Conservation (phyloP, 2,329 filamentous ascomycete species). For the Verruconis gallopava region DNA sequence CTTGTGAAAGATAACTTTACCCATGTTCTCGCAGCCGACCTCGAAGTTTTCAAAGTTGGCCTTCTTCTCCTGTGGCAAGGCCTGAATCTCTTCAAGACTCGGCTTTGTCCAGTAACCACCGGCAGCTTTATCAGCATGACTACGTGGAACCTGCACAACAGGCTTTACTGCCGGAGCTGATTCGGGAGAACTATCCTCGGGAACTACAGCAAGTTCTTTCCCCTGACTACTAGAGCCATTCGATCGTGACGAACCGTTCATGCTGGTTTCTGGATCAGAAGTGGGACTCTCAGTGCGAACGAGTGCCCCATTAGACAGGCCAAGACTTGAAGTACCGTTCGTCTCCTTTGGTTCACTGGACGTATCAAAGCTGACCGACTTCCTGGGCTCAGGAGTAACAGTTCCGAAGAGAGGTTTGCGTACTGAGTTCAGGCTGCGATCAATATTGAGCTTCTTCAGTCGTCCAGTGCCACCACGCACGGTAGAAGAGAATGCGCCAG, state of each 20-base stretch:
- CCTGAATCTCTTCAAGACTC: conserved; percentile 57
- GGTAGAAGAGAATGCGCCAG: conserved; percentile 63
- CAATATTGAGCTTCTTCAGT: conserved; percentile 86
- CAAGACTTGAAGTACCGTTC: conserved; percentile 16
- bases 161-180: conserved; percentile 18
- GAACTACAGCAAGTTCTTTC: conserved; percentile 66
- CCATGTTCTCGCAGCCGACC: conserved; percentile 72
- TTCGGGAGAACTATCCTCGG: conserved; percentile 48
- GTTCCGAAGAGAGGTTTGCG: conserved; percentile 46
- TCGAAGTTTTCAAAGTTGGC: conserved; percentile 61
- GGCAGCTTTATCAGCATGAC: conserved; percentile 38
- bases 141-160: background rate
- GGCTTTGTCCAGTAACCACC: conserved; percentile 85
- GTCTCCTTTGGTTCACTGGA: conserved; percentile 18
- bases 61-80: conserved; percentile 69
- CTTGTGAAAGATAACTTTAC: conserved; percentile 67
- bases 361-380: conserved; percentile 86
- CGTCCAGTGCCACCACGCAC: conserved; percentile 49
- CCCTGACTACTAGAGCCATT: conserved; percentile 34
- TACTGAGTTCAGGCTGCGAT: conserved; percentile 64
- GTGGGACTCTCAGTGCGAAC: conserved; percentile 6
- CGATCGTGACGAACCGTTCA: conserved; percentile 4
- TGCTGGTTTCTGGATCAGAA: conserved; percentile 10
- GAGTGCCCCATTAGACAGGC: conserved; percentile 7
- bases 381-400: conserved; percentile 47